These are phyloP conservation scores for Exophiala sideris DNA, from an alignment of 2,329 filamentous ascomycete genomes.

Conservation along the genomic window DNA sequence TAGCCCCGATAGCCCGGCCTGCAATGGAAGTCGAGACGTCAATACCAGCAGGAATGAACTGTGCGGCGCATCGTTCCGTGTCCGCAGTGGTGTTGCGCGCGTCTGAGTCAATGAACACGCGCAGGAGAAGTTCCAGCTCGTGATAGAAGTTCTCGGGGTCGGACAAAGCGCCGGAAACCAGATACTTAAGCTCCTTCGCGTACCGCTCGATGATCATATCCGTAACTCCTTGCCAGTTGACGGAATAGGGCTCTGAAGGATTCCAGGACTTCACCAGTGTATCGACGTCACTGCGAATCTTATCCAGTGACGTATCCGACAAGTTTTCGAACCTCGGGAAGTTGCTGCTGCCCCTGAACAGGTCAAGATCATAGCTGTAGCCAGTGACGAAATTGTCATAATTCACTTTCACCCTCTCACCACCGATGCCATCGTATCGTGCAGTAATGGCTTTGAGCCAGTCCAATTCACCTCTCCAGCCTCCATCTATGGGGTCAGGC, in stretches of 20 bases:
- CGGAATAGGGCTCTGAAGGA: slow-evolving; percentile 13
- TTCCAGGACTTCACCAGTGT: slow-evolving; percentile 37
- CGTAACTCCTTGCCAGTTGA: slow-evolving; percentile 65
- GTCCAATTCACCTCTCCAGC: slow-evolving; percentile 1
- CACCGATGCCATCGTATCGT: slow-evolving; percentile 30
- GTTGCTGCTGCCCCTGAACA: slow-evolving; percentile 38
- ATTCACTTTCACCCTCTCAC: slow-evolving; percentile 43
- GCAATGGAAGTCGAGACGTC: slow-evolving; percentile 25
- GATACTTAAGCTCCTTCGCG: slow-evolving; percentile 49
- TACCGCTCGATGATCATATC: slow-evolving; percentile 67
- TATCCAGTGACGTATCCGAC: slow-evolving; percentile 33
- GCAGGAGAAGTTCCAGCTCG: slow-evolving; percentile 33
- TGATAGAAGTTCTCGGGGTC: slow-evolving; percentile 28
- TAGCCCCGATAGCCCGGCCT: slow-evolving; percentile 30
- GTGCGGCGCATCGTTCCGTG: slow-evolving; percentile 33
- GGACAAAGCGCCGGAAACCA: slow-evolving; percentile 31
- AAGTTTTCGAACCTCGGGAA: slow-evolving; percentile 42
- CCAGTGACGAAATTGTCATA: slow-evolving; percentile 50
- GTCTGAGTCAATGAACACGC: slow-evolving; percentile 37
- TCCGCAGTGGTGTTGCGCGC: slow-evolving; percentile 31
- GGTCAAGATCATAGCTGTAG: slow-evolving; percentile 42
- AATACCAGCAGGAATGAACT: slow-evolving; percentile 33
- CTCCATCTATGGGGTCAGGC: neutral
- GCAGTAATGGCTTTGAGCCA: slow-evolving; percentile 21
- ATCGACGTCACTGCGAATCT: slow-evolving; percentile 45